phyloP scores from a whole-genome alignment of 2,329 filamentous ascomycete genomes.

The Apiospora arundinis region DNA sequence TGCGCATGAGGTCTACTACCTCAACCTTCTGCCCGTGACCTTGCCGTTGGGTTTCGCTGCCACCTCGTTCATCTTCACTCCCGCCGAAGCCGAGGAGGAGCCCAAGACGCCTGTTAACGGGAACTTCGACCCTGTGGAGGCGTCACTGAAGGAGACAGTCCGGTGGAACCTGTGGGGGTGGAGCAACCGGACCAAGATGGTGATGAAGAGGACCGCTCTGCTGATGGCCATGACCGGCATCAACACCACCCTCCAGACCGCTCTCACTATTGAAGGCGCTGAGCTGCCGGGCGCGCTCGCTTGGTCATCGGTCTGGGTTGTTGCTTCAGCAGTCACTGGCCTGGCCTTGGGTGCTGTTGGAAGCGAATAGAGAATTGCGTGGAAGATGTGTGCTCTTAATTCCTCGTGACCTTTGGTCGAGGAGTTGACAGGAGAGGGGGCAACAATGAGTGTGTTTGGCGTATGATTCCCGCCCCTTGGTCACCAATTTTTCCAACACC shows the following conservation, averaged over 20 bases:
- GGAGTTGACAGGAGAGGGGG: not conserved
- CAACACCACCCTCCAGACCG: slow-evolving; percentile 69
- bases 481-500: not conserved
- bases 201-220: slow-evolving; percentile 68
- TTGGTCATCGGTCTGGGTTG: slow-evolving; percentile 79
- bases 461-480: not conserved
- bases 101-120: slow-evolving; percentile 47
- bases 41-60: slow-evolving; percentile 71
- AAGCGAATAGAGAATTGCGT: slow-evolving; percentile 47
- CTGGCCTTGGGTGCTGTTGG: slow-evolving; percentile 58
- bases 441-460: not conserved
- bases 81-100: slow-evolving; percentile 62
- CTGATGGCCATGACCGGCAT: slow-evolving; percentile 62
- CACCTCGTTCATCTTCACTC: slow-evolving; percentile 78
- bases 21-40: slow-evolving; percentile 65
- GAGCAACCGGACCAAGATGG: slow-evolving; percentile 64
- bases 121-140: slow-evolving; percentile 68
- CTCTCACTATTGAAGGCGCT: slow-evolving; percentile 71
- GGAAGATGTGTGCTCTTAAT: not conserved
- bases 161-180: slow-evolving; percentile 76
- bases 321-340: slow-evolving; percentile 66
- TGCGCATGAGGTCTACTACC: slow-evolving; percentile 68
- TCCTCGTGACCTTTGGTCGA: not conserved
- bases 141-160: slow-evolving; percentile 73
- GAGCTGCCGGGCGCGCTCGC: slow-evolving; percentile 71